Evolutionary conservation across 2,329 filamentous ascomycete species (phyloP).

Genomic region (Alternaria arborescens): DNA sequence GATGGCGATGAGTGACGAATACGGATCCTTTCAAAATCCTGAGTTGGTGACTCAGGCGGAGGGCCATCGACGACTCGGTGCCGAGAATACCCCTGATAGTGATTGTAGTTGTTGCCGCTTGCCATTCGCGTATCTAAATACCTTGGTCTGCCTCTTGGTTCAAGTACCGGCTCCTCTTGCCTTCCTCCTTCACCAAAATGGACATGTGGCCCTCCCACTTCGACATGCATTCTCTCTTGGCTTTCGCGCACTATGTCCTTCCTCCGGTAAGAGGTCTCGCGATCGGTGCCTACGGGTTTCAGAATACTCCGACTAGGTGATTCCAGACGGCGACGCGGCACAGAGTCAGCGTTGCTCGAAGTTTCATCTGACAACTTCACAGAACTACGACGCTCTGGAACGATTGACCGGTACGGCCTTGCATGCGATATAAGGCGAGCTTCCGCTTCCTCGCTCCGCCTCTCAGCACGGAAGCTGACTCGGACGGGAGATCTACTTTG

Average conservation of each 20-base stretch:
- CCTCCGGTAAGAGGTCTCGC: slow-evolving; percentile 28
- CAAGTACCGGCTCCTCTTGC: slow-evolving; percentile 4
- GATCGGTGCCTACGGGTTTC: slow-evolving; percentile 28
- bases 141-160: slow-evolving; percentile 8
- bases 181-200: slow-evolving; percentile 35
- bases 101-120: slow-evolving; percentile 17
- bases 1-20: slow-evolving; percentile 27
- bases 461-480: slow-evolving; percentile 12
- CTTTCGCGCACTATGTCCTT: slow-evolving; percentile 30
- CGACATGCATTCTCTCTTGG: slow-evolving; percentile 40
- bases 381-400: slow-evolving; percentile 26
- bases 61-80: slow-evolving; percentile 21
- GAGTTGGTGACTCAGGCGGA: slow-evolving; percentile 21
- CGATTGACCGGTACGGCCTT: slow-evolving; percentile 31
- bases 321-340: slow-evolving; percentile 14
- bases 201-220: slow-evolving; percentile 41
- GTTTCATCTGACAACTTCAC: slow-evolving; percentile 28
- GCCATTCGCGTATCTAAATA: slow-evolving; percentile 13
- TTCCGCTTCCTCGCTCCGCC: slow-evolving; percentile 30
- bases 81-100: slow-evolving; percentile 23
- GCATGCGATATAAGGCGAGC: slow-evolving; percentile 38
- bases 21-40: slow-evolving; percentile 30
- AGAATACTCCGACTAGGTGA: slow-evolving; percentile 37
- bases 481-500: slow-evolving; percentile 23
- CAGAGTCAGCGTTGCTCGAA: slow-evolving; percentile 24